These are phyloP conservation scores for Colletotrichum trifolii DNA, from an alignment of 2,329 filamentous ascomycete genomes.

Conservation along the genomic window DNA sequence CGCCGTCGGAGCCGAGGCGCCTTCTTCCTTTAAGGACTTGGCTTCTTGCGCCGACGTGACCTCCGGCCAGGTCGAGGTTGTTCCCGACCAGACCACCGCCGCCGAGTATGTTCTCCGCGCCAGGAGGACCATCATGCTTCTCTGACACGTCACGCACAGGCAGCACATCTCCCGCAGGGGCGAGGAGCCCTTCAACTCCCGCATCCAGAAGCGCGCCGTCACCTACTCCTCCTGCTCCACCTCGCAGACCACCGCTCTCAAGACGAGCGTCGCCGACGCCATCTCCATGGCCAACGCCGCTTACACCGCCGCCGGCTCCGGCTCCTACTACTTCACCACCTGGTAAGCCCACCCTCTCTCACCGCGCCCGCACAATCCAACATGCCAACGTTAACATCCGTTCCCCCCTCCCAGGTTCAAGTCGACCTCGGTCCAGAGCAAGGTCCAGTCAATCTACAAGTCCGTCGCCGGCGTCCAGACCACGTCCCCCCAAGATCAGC, in stretches of 20 bases:
- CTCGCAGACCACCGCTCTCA: slow-evolving; percentile 18
- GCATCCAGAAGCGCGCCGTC: slow-evolving; percentile 32
- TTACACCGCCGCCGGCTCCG: slow-evolving; percentile 22
- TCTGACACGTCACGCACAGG: background rate
- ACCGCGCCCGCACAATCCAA: no score
- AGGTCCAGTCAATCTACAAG: slow-evolving; percentile 33
- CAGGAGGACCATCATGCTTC: no score
- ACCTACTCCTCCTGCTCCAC: slow-evolving; percentile 33
- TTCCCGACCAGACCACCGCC: slow-evolving; percentile 16
- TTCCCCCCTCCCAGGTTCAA: slow-evolving; percentile 14
- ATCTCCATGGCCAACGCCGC: slow-evolving; percentile 33
- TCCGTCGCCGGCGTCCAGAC: slow-evolving; percentile 28
- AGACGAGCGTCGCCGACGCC: slow-evolving; percentile 24
- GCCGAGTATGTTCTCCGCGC: slow-evolving; percentile 9
- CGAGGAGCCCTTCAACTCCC: slow-evolving; percentile 15
- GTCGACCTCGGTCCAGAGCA: slow-evolving; percentile 25
- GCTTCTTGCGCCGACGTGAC: slow-evolving; percentile 20
- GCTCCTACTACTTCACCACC: slow-evolving; percentile 27
- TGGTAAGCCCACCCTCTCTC: slow-evolving; percentile 7
- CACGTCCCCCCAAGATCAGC: slow-evolving; percentile 31
- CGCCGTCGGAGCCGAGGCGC: slow-evolving; percentile 10
- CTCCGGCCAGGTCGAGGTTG: slow-evolving; percentile 27
- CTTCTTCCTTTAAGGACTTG: slow-evolving; percentile 19
- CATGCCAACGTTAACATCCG: background rate
- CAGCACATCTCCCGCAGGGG: slow-evolving; percentile 26